These are phyloP conservation scores for Spathaspora sp. DNA, from an alignment of 805 yeast species.

Conservation along the genomic window DNA sequence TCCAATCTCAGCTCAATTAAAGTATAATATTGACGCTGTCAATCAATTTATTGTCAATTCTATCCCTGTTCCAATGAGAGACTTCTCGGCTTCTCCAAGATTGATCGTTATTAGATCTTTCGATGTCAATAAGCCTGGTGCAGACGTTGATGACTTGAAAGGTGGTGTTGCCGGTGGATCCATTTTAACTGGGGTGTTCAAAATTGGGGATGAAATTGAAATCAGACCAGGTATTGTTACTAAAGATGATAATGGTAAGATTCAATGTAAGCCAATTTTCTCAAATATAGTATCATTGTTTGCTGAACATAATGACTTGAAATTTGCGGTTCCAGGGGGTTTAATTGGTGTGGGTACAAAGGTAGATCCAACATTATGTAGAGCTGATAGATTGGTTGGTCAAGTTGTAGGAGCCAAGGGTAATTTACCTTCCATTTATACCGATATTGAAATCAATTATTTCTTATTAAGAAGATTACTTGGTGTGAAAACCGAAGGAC, in stretches of 20 bases:
- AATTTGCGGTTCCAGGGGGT: slow-evolving; percentile 99
- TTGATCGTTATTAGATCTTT: slow-evolving; percentile 96
- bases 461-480: slow-evolving; percentile 92
- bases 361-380: slow-evolving; percentile 97
- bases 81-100: slow-evolving; percentile 89
- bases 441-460: slow-evolving; percentile 96
- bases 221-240: slow-evolving; percentile 99
- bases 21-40: slow-evolving; percentile 97
- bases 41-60: slow-evolving; percentile 93
- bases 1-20: slow-evolving; percentile 97
- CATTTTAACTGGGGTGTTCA: slow-evolving; percentile 93
- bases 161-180: slow-evolving; percentile 99
- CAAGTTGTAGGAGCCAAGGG: slow-evolving; percentile 99
- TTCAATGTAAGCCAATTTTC: slow-evolving; percentile 93
- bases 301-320: slow-evolving; percentile 96
- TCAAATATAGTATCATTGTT: slow-evolving; percentile 90
- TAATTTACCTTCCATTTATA: slow-evolving; percentile 90
- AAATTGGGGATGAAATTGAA: slow-evolving; percentile 96
- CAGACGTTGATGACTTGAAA: slow-evolving; percentile 92
- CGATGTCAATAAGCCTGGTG: slow-evolving; percentile 98
- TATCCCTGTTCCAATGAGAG: slow-evolving; percentile 95
- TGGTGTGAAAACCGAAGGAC: slow-evolving; percentile 98
- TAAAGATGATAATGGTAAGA: slow-evolving; percentile 81
- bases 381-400: slow-evolving; percentile 99
- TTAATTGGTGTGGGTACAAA: slow-evolving; percentile 99